These are phyloP conservation scores for Botrytis pseudocinerea DNA, from an alignment of 2,329 filamentous ascomycete genomes.

Conservation along the genomic window DNA sequence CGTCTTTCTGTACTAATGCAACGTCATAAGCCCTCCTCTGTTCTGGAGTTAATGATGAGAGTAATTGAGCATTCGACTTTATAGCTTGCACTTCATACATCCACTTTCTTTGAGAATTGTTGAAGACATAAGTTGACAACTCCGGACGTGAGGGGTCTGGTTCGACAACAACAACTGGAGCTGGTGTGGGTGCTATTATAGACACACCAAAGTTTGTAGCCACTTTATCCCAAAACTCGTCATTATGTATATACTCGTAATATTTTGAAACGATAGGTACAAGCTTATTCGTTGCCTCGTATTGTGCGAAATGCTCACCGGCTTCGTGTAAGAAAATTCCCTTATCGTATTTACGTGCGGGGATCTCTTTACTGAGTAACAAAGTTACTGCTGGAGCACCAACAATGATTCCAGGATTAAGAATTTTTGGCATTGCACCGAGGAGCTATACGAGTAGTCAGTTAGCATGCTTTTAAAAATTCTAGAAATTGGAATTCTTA, in stretches of 20 bases:
- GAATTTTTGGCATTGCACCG: background rate
- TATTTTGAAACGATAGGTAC: background rate
- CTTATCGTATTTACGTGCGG: conserved; percentile 1
- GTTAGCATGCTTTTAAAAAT: background rate
- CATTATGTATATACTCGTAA: conserved; percentile 1
- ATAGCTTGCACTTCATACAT: background rate
- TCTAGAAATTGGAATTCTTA: background rate
- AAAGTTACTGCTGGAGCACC: background rate
- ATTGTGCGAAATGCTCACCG: background rate
- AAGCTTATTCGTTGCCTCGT: background rate
- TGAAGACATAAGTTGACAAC: background rate
- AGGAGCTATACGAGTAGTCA: background rate
- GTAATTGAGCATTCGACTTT: background rate
- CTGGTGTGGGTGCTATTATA: conserved; percentile 11
- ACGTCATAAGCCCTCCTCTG: background rate
- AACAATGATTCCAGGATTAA: background rate
- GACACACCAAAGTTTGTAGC: background rate
- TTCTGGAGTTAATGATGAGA: background rate
- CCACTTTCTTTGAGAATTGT: background rate
- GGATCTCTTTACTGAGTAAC: conserved; percentile 8
- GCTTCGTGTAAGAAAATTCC: conserved; percentile 15
- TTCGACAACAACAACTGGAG: background rate
- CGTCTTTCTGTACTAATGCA: background rate
- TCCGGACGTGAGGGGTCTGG: background rate
- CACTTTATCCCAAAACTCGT: background rate